Evolutionary conservation across 306 rosid species (phyloP), one percentile per base, ranked within the genome.

Genomic region (Calophaca sinica): DNA sequence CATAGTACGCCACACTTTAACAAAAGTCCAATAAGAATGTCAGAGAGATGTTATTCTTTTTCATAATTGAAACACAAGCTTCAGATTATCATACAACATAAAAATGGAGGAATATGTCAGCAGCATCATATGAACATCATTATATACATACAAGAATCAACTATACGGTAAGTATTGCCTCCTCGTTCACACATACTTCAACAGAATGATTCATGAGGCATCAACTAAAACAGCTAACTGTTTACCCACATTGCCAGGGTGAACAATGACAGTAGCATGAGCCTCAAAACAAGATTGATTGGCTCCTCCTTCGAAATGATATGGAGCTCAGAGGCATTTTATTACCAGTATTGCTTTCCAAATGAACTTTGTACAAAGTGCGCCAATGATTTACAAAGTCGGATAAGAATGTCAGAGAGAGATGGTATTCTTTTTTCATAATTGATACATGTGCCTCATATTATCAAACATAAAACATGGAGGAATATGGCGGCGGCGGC

Each of bases 141-240:
- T 39, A 55, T 73, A 73, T 68, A 80, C 80, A 80, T 57, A n/a
- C 45, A 29, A 75, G 63, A 29, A 20, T 45, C 62, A 72, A 44
- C 68, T 52, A 9, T 84, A 62, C 76, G 72, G 46, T 15, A 61
- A 2, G 52, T 13, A 11, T 68, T 63, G 13, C 82, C 75, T 15
- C 66, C 67, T 9, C 44, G 32, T 55, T 12, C 31, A 41, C 20
- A 4, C 62, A 15, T 31, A 67, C 49, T 54, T 41, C 54, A 72
- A 50, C 70, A 44, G 48, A 81, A 62, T 49, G 70, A 62, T 50
- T 75, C 66, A 79, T 7, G 33, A 89, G 63, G 87, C 87, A 84
- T 94, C 97, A 8, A 90, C 87, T 1, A 93, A 86, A 62, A 94
- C 89, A 65, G 94, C 79, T 3, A 91, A 20, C 26, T 86, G 96